Conservation (phyloP, 1,284 basidiomycete species). For the Boletus semigastroideus region DNA sequence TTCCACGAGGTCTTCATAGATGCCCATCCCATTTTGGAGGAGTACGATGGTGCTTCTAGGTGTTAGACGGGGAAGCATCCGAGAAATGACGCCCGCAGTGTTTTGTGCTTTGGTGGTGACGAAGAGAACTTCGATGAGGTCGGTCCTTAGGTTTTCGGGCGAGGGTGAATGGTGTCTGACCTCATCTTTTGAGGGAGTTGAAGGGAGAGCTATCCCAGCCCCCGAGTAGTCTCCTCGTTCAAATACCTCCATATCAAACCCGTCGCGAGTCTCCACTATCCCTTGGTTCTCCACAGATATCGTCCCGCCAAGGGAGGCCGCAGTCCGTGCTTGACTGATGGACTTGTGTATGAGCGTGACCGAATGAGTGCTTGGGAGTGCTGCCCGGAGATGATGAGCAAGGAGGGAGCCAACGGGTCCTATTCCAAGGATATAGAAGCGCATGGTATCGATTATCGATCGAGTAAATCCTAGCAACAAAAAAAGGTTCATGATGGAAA, state of each 20-base stretch:
- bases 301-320: constrained; percentile 29
- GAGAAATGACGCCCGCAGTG: constrained; percentile 58
- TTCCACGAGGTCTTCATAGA: constrained; percentile 77
- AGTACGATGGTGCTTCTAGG: constrained; percentile 81
- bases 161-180: constrained; percentile 22
- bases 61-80: constrained; percentile 65
- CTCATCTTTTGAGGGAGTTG: constrained; percentile 12
- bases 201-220: constrained; percentile 24
- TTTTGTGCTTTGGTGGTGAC: constrained; percentile 80
- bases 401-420: constrained; percentile 82
- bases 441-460: constrained; percentile 61
- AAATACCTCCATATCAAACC: constrained; percentile 50
- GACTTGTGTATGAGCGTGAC: constrained; percentile 71
- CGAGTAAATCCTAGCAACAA: background rate
- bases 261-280: constrained; percentile 39
- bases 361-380: constrained; percentile 50
- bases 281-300: constrained; percentile 53
- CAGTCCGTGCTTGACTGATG: constrained; percentile 35
- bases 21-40: constrained; percentile 89
- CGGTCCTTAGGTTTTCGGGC: constrained; percentile 18
- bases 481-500: background rate
- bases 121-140: constrained; percentile 69
- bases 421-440: constrained; percentile 72
- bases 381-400: constrained; percentile 71
- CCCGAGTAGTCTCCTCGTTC: constrained; percentile 29